phyloP scores from a whole-genome alignment of 75 land plant genomes.

The Chamaecyparis obtusa region DNA sequence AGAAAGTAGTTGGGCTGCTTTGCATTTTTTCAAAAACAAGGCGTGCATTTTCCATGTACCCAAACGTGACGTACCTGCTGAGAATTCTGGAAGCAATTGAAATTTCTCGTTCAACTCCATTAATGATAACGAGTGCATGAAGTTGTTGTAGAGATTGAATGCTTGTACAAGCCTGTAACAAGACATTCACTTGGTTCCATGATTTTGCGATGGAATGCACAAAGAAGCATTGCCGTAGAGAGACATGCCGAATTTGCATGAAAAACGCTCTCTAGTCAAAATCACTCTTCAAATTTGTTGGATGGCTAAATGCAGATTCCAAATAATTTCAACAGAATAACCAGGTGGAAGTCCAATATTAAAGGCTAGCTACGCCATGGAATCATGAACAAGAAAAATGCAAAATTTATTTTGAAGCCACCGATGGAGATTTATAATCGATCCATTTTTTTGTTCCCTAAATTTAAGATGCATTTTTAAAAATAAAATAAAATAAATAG shows the following conservation, averaged over 20 bases:
- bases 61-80: background rate
- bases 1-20: background rate
- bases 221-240: background rate
- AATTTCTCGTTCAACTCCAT: conserved; percentile 17
- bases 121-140: background rate
- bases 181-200: background rate
- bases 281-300: background rate
- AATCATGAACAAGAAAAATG: too few relatives aligned
- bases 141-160: conserved; percentile 4
- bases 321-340: too few relatives aligned
- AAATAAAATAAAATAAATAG: too few relatives aligned
- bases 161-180: background rate
- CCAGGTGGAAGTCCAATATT: too few relatives aligned
- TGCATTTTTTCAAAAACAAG: background rate
- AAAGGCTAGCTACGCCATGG: too few relatives aligned
- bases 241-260: background rate
- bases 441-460: too few relatives aligned
- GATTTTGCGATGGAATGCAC: background rate
- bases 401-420: too few relatives aligned
- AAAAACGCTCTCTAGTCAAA: too few relatives aligned
- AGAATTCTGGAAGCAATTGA: conserved; percentile 3
- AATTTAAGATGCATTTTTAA: too few relatives aligned
- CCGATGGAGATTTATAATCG: too few relatives aligned
- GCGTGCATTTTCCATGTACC: background rate
- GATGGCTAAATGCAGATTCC: background rate